phyloP scores from a whole-genome alignment of 106 monocot genomes.

The Chionographis japonica region DNA sequence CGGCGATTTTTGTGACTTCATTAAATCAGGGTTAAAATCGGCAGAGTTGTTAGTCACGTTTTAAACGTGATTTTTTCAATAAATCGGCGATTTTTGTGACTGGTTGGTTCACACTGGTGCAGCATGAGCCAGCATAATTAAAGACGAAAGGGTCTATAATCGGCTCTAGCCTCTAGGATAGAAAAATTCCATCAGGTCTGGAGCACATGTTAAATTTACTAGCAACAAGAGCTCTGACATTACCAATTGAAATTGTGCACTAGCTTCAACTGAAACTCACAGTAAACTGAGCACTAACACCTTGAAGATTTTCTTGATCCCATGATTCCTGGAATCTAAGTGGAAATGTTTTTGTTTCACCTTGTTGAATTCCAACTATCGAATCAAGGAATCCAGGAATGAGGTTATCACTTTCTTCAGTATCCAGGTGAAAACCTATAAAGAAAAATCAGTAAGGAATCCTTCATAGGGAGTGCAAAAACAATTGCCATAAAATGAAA shows the following conservation, averaged over 20 bases:
- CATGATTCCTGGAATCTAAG: constrained; percentile 86
- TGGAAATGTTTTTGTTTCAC: constrained; percentile 78
- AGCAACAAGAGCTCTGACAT: background rate
- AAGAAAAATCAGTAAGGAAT: constrained; percentile 2
- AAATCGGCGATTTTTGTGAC: too few species aligned
- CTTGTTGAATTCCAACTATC: constrained; percentile 77
- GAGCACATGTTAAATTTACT: background rate
- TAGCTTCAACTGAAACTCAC: constrained; percentile 35
- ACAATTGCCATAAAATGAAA: background rate
- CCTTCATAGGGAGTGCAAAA: background rate
- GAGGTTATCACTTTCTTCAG: constrained; percentile 75
- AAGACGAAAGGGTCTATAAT: too few species aligned
- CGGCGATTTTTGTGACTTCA: too few species aligned
- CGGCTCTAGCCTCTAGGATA: too few species aligned
- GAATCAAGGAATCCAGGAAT: constrained; percentile 93
- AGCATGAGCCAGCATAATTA: background rate
- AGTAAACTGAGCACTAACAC: constrained; percentile 80
- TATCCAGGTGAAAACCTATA: constrained; percentile 91
- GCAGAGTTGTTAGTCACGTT: too few species aligned
- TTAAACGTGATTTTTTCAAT: too few species aligned
- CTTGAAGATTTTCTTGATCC: constrained; percentile 87
- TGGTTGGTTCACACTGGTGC: too few species aligned
- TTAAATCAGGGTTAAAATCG: too few species aligned
- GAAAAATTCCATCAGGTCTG: too few species aligned
- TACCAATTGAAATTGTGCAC: background rate